Evolutionary conservation across 2,329 filamentous ascomycete genomes (phyloP).

Genomic region (Colletotrichum liaoningense): DNA sequence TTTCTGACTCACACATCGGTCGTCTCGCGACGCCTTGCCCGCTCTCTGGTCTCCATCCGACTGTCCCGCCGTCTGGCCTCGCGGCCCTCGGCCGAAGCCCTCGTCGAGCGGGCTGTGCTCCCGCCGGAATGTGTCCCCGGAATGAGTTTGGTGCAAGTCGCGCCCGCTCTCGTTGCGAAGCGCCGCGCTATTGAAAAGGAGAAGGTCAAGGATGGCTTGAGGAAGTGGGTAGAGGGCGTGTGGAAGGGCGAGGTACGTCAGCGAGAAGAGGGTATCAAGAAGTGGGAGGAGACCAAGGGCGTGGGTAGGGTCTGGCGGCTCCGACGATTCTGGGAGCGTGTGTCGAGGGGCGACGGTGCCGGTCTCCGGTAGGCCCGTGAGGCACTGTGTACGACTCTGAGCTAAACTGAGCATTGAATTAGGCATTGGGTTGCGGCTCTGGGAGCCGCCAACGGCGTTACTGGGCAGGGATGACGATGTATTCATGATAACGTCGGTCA

Average conservation of each 20-base stretch:
- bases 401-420: not conserved
- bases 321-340: slow-evolving; percentile 74
- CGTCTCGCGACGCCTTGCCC: slow-evolving; percentile 71
- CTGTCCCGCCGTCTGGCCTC: slow-evolving; percentile 70
- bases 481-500: slow-evolving; percentile 6
- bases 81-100: slow-evolving; percentile 68
- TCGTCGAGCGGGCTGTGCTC: slow-evolving; percentile 73
- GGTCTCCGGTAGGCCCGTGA: slow-evolving; percentile 17
- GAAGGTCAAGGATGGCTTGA: slow-evolving; percentile 73
- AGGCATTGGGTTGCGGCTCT: not conserved
- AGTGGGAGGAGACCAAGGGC: slow-evolving; percentile 62
- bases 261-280: slow-evolving; percentile 58
- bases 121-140: slow-evolving; percentile 72
- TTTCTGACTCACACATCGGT: slow-evolving; percentile 75
- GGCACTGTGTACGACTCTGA: not conserved
- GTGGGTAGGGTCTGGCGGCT: slow-evolving; percentile 71
- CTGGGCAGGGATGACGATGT: not conserved
- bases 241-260: slow-evolving; percentile 65
- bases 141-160: slow-evolving; percentile 55
- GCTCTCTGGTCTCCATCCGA: slow-evolving; percentile 73
- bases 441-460: not conserved
- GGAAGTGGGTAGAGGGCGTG: slow-evolving; percentile 72
- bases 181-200: slow-evolving; percentile 74
- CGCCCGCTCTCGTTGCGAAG: slow-evolving; percentile 71
- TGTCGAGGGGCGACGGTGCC: slow-evolving; percentile 56